Evolutionary conservation across 2,329 filamentous ascomycete species (phyloP).

Genomic region (Fusarium zealandicum): DNA sequence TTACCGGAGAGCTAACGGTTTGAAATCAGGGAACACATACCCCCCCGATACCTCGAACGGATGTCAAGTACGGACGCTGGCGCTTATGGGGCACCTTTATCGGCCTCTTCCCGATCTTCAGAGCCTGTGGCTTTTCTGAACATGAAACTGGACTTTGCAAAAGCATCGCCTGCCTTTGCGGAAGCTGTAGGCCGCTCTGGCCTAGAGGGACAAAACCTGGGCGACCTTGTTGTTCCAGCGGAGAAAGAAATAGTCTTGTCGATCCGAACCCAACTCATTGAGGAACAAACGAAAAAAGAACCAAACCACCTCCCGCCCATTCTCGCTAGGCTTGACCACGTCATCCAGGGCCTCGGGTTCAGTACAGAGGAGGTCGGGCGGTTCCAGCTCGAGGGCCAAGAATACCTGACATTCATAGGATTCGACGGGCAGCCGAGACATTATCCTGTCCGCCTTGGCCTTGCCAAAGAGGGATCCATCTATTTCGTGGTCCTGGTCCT

Average conservation of each 20-base stretch:
- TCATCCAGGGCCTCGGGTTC: constrained; percentile 64
- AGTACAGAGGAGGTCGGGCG: constrained; percentile 59
- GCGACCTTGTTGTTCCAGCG: constrained; percentile 59
- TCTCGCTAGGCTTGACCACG: constrained; percentile 61
- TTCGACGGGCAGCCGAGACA: constrained; percentile 60
- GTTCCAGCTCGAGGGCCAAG: constrained; percentile 60
- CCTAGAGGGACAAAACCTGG: constrained; percentile 58
- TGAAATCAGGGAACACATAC: constrained; percentile 57
- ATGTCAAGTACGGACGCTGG: constrained; percentile 57
- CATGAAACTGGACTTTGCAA: constrained; percentile 65
- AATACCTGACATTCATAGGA: constrained; percentile 62
- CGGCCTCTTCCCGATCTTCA: constrained; percentile 50
- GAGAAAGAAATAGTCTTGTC: constrained; percentile 61
- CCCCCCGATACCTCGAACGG: constrained; percentile 60
- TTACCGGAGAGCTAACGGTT: constrained; percentile 60
- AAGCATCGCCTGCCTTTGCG: constrained; percentile 62
- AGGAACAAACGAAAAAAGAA: constrained; percentile 64
- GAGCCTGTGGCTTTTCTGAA: constrained; percentile 67
- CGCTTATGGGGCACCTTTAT: constrained; percentile 55
- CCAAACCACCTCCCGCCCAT: constrained; percentile 71
- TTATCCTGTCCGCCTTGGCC: constrained; percentile 60
- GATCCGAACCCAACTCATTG: constrained; percentile 61
- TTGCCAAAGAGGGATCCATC: constrained; percentile 67
- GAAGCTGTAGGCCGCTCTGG: constrained; percentile 61
- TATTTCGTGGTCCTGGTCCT: constrained; percentile 67